Evolutionary conservation across 2,329 filamentous ascomycete genomes (phyloP).

Genomic region (Hypomyces rosellus): DNA sequence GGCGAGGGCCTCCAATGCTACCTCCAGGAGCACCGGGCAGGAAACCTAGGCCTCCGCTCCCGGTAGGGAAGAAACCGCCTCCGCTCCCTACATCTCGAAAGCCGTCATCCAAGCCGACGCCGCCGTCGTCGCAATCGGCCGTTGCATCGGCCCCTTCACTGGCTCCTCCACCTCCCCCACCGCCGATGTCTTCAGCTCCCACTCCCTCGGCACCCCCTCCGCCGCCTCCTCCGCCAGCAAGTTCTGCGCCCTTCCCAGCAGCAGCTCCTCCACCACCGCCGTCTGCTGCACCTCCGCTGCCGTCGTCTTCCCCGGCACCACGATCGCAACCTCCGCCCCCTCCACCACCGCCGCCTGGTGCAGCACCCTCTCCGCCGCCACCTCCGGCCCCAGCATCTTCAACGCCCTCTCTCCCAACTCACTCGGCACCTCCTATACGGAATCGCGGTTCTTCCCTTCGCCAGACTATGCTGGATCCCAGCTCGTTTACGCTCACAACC

Average conservation of each 20-base stretch:
- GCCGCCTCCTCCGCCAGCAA: slow-evolving; percentile 36
- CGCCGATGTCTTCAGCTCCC: slow-evolving; percentile 32
- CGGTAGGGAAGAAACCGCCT: slow-evolving; percentile 69
- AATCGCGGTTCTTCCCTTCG: slow-evolving; percentile 43
- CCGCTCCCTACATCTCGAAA: slow-evolving; percentile 56
- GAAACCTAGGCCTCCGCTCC: slow-evolving; percentile 63
- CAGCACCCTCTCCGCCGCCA: slow-evolving; percentile 29
- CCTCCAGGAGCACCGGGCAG: slow-evolving; percentile 41
- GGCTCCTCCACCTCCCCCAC: slow-evolving; percentile 30
- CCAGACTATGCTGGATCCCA: slow-evolving; percentile 64
- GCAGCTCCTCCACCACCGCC: slow-evolving; percentile 34
- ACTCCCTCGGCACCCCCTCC: slow-evolving; percentile 36
- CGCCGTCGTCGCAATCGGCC: slow-evolving; percentile 20
- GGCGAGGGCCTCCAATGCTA: slow-evolving; percentile 33
- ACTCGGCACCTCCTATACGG: slow-evolving; percentile 22
- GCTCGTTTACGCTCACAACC: slow-evolving; percentile 64
- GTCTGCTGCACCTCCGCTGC: slow-evolving; percentile 28
- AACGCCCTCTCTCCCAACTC: slow-evolving; percentile 28
- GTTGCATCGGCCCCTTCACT: slow-evolving; percentile 25
- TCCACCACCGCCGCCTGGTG: slow-evolving; percentile 24
- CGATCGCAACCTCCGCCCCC: slow-evolving; percentile 16
- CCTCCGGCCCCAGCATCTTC: slow-evolving; percentile 19
- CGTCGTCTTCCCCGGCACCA: slow-evolving; percentile 20
- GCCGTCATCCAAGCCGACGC: slow-evolving; percentile 36
- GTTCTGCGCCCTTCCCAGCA: slow-evolving; percentile 39